Percentiles rank a stretch among this genome's conserved stretches.
Evolutionary conservation across 2,329 filamentous ascomycete genomes (phyloP).

Genomic region (Penicillium sp.): DNA sequence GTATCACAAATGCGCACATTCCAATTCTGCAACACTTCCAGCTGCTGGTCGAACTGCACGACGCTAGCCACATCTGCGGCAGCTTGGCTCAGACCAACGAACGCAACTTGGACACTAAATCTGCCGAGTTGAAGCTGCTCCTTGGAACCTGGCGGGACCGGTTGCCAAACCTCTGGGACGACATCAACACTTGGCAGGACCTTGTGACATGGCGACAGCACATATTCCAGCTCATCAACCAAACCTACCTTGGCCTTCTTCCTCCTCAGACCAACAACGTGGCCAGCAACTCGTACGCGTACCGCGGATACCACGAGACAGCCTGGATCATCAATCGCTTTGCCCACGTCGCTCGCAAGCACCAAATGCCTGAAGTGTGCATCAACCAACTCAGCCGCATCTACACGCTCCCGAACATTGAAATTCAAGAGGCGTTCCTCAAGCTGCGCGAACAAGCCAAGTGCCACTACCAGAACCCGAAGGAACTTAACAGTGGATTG

Average conservation of each 20-base stretch:
- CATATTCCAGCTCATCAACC: conserved; percentile 96
- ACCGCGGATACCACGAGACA: conserved; percentile 96
- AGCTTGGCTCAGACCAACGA: conserved; percentile 83
- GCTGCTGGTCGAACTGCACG: conserved; percentile 92
- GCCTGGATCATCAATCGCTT: conserved; percentile 99
- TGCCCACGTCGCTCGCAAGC: conserved; percentile 94
- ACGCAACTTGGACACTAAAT: conserved; percentile 86
- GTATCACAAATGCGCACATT: conserved; percentile 91
- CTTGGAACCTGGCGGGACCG: conserved; percentile 94
- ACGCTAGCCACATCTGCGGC: conserved; percentile 93
- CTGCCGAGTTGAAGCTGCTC: conserved; percentile 89
- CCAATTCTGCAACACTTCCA: conserved; percentile 97
- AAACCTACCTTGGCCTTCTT: conserved; percentile 81
- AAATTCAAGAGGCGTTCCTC: conserved; percentile 98
- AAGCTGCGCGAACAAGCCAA: conserved; percentile 98
- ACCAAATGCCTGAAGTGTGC: conserved; percentile 94
- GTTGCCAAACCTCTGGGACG: conserved; percentile 96
- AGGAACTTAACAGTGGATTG: conserved; percentile 85
- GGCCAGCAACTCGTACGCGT: conserved; percentile 89
- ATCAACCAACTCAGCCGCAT: conserved; percentile 96
- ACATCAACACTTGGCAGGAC: conserved; percentile 99
- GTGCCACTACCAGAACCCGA: conserved; percentile 94
- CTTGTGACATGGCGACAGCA: conserved; percentile 99
- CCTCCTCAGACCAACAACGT: conserved; percentile 77
- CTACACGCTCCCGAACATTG: conserved; percentile 97